Percentiles rank a stretch among this genome's conserved stretches.
These are phyloP conservation scores for Cladophialophora yegresii DNA, from an alignment of 2,329 filamentous ascomycete species.

Conservation along the genomic window DNA sequence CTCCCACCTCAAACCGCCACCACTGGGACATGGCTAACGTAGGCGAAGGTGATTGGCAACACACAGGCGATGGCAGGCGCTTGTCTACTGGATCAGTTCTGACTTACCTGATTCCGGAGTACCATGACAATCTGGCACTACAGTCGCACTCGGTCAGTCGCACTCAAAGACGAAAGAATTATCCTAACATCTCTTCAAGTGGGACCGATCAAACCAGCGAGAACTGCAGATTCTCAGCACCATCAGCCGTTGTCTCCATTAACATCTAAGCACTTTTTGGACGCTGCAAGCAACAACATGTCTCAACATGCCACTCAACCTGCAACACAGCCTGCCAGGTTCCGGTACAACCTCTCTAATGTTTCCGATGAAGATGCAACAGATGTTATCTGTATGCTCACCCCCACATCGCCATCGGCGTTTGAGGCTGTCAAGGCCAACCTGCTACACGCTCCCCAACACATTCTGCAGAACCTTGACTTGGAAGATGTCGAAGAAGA, in stretches of 20 bases:
- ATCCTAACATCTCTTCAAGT: background rate
- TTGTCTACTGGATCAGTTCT: slow-evolving; percentile 1
- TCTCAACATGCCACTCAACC: slow-evolving; percentile 54
- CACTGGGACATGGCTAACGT: slow-evolving; percentile 20
- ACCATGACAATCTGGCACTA: slow-evolving; percentile 24
- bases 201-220: background rate
- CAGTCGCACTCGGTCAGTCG: slow-evolving; percentile 16
- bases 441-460: slow-evolving; percentile 55
- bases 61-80: slow-evolving; percentile 8
- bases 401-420: slow-evolving; percentile 73
- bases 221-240: background rate
- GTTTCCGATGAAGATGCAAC: slow-evolving; percentile 79
- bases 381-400: slow-evolving; percentile 85
- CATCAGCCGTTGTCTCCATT: background rate
- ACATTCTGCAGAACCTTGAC: slow-evolving; percentile 59
- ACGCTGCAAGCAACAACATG: slow-evolving; percentile 11
- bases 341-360: slow-evolving; percentile 78
- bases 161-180: background rate
- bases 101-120: slow-evolving; percentile 12
- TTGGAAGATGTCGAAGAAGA: slow-evolving; percentile 47
- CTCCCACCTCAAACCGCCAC: background rate
- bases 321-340: slow-evolving; percentile 73
- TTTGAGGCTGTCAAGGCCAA: slow-evolving; percentile 67
- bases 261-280: background rate
- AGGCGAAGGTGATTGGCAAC: slow-evolving; percentile 1